These are phyloP conservation scores for Amanita rubescens DNA, from an alignment of 768 basidiomycete species.

Conservation along the genomic window DNA sequence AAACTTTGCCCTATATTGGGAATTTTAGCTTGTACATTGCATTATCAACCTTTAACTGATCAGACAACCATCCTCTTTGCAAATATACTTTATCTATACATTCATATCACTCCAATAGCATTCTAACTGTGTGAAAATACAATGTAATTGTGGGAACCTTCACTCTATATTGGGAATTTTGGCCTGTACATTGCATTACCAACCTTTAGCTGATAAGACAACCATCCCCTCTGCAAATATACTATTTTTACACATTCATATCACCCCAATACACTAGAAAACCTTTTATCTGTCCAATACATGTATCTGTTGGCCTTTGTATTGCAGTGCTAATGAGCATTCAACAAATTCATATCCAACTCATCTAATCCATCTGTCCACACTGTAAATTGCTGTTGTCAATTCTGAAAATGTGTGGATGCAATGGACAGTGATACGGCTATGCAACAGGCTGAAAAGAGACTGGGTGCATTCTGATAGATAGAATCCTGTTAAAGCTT, in stretches of 20 bases:
- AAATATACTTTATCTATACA: not conserved
- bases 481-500: no score
- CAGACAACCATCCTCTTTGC: not conserved
- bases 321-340: not conserved
- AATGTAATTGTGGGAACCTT: not conserved
- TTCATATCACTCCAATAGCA: no score
- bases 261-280: no score
- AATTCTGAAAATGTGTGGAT: not conserved
- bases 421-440: not conserved
- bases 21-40: not conserved
- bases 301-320: not conserved
- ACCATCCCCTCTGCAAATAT: not conserved
- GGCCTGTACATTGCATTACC: not conserved
- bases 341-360: no score
- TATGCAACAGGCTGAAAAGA: not conserved
- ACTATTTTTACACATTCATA: not conserved
- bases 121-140: no score
- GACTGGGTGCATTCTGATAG: not conserved
- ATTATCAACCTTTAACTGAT: not conserved
- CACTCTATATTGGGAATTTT: not conserved
- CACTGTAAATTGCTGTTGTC: not conserved
- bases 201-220: not conserved
- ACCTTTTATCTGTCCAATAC: no score
- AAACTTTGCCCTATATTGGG: not conserved
- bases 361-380: not conserved